Evolutionary conservation across 2,329 filamentous ascomycete species (phyloP).

Genomic region (Claviceps maximensis): DNA sequence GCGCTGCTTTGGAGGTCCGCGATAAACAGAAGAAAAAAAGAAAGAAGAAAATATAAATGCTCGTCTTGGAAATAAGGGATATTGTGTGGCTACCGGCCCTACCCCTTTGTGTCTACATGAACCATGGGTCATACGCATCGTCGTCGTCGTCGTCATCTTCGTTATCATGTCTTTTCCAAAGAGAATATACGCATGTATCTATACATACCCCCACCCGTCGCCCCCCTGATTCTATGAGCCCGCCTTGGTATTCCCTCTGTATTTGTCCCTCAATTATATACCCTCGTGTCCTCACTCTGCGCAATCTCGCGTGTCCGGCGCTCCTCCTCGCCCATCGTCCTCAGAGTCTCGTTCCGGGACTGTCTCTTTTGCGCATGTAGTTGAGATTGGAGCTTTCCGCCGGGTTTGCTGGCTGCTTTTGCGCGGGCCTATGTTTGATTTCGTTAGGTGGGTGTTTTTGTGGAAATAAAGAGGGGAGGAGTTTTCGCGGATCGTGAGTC

Average conservation of each 20-base stretch:
- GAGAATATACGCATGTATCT: background rate
- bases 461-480: slow-evolving; percentile 18
- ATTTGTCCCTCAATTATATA: slow-evolving; percentile 17
- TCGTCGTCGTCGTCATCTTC: background rate
- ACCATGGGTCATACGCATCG: background rate
- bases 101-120: background rate
- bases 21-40: no score
- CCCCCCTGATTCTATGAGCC: background rate
- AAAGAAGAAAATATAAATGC: background rate
- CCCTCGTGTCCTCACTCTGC: slow-evolving; percentile 27
- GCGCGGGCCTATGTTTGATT: slow-evolving; percentile 43
- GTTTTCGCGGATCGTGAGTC: no score
- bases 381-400: slow-evolving; percentile 55
- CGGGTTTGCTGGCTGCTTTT: slow-evolving; percentile 37
- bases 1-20: no score
- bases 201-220: background rate
- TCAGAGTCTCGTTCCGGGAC: slow-evolving; percentile 54
- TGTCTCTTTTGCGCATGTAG: slow-evolving; percentile 65
- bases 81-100: no score
- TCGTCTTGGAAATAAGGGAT: no score
- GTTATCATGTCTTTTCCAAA: background rate
- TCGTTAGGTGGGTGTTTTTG: background rate
- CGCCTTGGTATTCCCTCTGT: no score
- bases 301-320: slow-evolving; percentile 55
- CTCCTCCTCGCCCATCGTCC: slow-evolving; percentile 54